Evolutionary conservation across 2,329 filamentous ascomycete species (phyloP), one percentile per base, ranked within the genome.

Genomic region (Fusarium brachygibbosum): DNA sequence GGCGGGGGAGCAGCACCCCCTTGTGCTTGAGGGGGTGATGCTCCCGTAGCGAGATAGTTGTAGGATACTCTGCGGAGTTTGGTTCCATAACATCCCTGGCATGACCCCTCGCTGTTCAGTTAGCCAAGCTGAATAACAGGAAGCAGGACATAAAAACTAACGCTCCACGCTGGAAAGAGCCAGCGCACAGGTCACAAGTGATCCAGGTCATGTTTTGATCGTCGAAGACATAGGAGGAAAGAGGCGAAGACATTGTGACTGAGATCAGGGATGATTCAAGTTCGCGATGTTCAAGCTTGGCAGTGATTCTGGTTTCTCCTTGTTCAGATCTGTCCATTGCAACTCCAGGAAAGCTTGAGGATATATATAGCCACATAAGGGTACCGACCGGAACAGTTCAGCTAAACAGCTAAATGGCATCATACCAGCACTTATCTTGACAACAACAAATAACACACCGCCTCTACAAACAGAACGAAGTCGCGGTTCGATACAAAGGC

Each of bases 191-290:
- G 57, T 74, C 69, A 34, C 71, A 74, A 11, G 71, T 74, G 45
- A 74, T 73, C 71, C 66, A 73, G 17, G 70, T 73, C 70, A 73
- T 73, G 41, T 63, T 63, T 38, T 73, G 35, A 14, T 73, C 68
- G 48, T 73, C 70, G 55, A 73, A 73, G 46, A 61, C 53, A 32
- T 73, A 73, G 2, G 53, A 48, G 31, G 66, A 66, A 17, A 68
- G 35, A 16, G 63, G 49, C 7, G 58, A 62, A 21, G 49, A 48
- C 70, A 73, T 73, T 19, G n/a, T 48, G 14, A 21, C 31, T 17
- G 25, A 25, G 23, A 31, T 38, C 9, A 34, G 25, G 31, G n/a
- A 16, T 40, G 44, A 16, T 38, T 49, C 35, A 23, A 23, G 58
- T 49, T 69, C 12, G 38, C 23, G 16, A 32, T 51, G 23, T 46